Percentiles rank a stretch among this genome's conserved stretches.
phyloP scores from a whole-genome alignment of 1,139 yeast species.

The Geotrichum siamense region DNA sequence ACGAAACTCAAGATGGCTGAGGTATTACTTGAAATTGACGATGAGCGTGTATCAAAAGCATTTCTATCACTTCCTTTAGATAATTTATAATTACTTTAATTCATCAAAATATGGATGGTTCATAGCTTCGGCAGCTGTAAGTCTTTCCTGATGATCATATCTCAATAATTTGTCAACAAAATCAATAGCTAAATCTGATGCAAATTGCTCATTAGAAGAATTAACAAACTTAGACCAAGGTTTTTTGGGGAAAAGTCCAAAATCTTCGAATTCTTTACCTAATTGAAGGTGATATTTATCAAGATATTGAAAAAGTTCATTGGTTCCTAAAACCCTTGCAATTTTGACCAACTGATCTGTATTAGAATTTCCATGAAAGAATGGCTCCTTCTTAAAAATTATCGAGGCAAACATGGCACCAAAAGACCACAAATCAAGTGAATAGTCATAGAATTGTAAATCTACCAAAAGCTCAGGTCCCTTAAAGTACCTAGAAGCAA shows the following conservation, averaged over 20 bases:
- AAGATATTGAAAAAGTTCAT: slow-evolving; percentile 62
- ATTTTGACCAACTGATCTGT: slow-evolving; percentile 91
- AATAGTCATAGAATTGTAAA: slow-evolving; percentile 81
- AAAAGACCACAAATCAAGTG: slow-evolving; percentile 87
- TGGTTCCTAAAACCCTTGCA: slow-evolving; percentile 83
- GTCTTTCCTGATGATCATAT: slow-evolving; percentile 82
- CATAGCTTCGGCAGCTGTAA: slow-evolving; percentile 91
- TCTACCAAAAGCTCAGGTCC: slow-evolving; percentile 91
- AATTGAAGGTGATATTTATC: slow-evolving; percentile 64
- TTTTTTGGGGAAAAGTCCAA: slow-evolving; percentile 63
- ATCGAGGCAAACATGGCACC: slow-evolving; percentile 97
- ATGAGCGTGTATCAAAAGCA: slow-evolving; percentile 2
- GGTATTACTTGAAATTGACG: slow-evolving; percentile 2
- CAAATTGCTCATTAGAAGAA: slow-evolving; percentile 58
- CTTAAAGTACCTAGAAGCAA: slow-evolving; percentile 88
- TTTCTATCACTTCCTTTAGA: slow-evolving; percentile 3
- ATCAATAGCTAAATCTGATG: slow-evolving; percentile 63
- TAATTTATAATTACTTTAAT: neutral
- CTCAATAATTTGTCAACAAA: slow-evolving; percentile 68
- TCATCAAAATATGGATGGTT: slow-evolving; percentile 56
- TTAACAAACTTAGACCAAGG: slow-evolving; percentile 79
- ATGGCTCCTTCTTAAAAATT: slow-evolving; percentile 91
- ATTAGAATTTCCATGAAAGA: slow-evolving; percentile 90
- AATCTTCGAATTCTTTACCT: slow-evolving; percentile 73
- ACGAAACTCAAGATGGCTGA: neutral